Percentiles rank a stretch among this genome's conserved stretches.
phyloP scores from a whole-genome alignment of 2,329 filamentous ascomycete species.

The Talaromyces sp. region DNA sequence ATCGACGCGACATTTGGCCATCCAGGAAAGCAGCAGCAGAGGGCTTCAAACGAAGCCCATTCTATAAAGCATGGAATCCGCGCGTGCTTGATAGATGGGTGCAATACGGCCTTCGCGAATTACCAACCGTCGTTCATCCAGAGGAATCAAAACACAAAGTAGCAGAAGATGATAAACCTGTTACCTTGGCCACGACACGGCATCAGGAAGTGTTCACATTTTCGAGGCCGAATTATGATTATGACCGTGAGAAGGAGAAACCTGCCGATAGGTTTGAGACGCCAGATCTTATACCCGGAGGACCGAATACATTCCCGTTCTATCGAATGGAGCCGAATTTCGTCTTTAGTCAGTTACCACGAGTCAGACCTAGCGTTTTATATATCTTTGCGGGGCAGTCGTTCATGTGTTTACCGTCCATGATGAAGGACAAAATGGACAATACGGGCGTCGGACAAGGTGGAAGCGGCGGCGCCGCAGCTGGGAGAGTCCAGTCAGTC shows the following conservation, averaged over 20 bases:
- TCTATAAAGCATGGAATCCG: conserved; percentile 79
- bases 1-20: conserved; percentile 78
- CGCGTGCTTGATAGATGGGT: conserved; percentile 74
- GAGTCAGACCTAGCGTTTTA: conserved; percentile 46
- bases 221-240: conserved; percentile 54
- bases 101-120: conserved; percentile 68
- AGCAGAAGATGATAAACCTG: conserved; percentile 40
- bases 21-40: conserved; percentile 66
- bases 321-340: conserved; percentile 43
- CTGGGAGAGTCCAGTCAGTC: conserved; percentile 65
- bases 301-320: conserved; percentile 37
- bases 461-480: conserved; percentile 54
- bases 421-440: conserved; percentile 42
- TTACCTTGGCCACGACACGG: conserved; percentile 74
- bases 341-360: conserved; percentile 40
- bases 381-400: conserved; percentile 47
- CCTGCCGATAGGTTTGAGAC: conserved; percentile 42
- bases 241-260: conserved; percentile 47
- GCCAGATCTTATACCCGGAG: conserved; percentile 43
- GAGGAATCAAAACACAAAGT: conserved; percentile 15
- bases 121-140: conserved; percentile 57
- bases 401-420: conserved; percentile 38
- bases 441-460: conserved; percentile 41
- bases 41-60: conserved; percentile 65
- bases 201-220: conserved; percentile 73